These are phyloP conservation scores for Flaveria brownii DNA, from an alignment of 129 eudicot genomes.

Conservation along the genomic window DNA sequence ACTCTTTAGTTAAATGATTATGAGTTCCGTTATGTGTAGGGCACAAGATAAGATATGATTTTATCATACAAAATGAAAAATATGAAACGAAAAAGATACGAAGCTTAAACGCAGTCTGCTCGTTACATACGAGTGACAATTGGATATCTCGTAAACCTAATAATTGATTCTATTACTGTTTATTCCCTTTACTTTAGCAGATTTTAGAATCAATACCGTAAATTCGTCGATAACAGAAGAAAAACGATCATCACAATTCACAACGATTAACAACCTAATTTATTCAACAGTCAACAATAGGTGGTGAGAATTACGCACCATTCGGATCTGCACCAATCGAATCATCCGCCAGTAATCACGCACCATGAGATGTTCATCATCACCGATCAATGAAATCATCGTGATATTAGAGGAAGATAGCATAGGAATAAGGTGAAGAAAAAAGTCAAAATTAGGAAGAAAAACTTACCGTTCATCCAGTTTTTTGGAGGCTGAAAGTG, in stretches of 20 bases:
- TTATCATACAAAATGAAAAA: no score
- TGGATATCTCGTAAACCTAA: background rate
- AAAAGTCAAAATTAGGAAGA: conserved; percentile 17
- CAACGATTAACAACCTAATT: background rate
- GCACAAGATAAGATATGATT: no score
- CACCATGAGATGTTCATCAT: conserved; percentile 6
- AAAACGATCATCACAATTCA: background rate
- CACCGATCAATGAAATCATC: conserved; percentile 3
- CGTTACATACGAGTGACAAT: no score
- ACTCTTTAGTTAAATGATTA: no score
- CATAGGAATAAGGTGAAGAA: background rate
- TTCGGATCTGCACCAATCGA: conserved; percentile 58
- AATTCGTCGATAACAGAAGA: background rate
- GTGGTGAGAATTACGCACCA: conserved; percentile 41
- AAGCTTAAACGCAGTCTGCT: background rate
- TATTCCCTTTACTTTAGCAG: background rate
- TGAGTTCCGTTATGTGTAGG: no score
- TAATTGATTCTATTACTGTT: no score
- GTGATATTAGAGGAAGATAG: background rate
- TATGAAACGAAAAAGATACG: no score
- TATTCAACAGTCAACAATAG: background rate
- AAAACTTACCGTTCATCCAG: conserved; percentile 72
- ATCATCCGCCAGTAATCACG: conserved; percentile 3
- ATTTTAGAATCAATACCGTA: background rate
- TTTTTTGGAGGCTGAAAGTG: conserved; percentile 50